Evolutionary conservation across 768 basidiomycete genomes (phyloP), one percentile per base, ranked within the genome.

Genomic region (Collybia mongolica): DNA sequence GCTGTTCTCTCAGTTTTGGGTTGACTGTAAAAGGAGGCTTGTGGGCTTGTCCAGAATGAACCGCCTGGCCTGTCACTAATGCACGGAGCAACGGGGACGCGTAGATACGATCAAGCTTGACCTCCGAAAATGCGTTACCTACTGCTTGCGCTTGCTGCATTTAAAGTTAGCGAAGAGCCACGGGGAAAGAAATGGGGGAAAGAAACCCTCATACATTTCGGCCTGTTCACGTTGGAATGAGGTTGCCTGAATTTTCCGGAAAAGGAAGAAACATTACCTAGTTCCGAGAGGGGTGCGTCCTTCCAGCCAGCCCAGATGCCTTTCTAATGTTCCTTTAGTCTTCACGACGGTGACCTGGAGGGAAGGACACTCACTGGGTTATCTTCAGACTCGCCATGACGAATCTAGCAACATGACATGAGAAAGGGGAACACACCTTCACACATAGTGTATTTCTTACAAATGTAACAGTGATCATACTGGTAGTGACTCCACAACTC

Each of bases 271-370:
- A 38, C 38, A 32, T n/a, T 48, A 83, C 90, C 90, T 49, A 86
- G 79, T 50, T 80, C 79, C 29, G 86, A 84, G 8, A 92, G 72
- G 0, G 88, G 86, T 1, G 88, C 75, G 67, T 92, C 88, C 54
- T 78, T 81, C 81, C 87, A 88, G 3, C 90, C 90, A 19, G 88
- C 83, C 87, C 88, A 89, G 8, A 87, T 65, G 0, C 58, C 42
- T 59, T 61, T 69, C 73, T 76, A 44, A 29, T 23, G 39, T 19
- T 23, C 29, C 22, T 44, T 40, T 36, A 35, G 22, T 46, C n/a
- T 20, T 6, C 9, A 20, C 32, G 29, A 5, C 23, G 29, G 9
- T 2, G n/a, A n/a, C n/a, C n/a, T 53, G 6, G 45, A 0, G 28
- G 6, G 37, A 23, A 3, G 36, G 46, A 2, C 20, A 52, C 75